Base-by-base conservation (phyloP, 148 eudicot genomes). In the Camellia sinensis region DNA sequence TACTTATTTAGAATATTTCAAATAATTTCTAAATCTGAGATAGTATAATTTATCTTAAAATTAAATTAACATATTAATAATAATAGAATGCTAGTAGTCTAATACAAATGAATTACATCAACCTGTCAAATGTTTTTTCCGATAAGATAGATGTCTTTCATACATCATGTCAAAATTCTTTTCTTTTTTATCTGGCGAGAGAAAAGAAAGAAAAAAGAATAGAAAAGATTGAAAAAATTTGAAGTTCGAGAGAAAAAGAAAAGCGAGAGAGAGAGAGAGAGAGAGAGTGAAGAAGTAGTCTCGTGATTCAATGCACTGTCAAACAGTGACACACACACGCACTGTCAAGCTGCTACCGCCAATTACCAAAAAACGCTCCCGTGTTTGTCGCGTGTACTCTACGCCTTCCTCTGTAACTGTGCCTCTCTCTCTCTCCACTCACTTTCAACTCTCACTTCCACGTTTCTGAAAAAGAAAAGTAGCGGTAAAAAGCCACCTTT, bases 331-430 rank as follows among this genome's bases (percentile, higher is more conserved):
- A 29, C 37, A 29, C 37, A 29, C 37, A 29, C 37, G 37, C 37
- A 67, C 50, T 43, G 43, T 12, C 29, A 1, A 18, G 19, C 22
- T 50, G 64, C 86, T 77, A 4, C 63, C 84, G 57, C 60, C 40
- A n/a, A 8, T 54, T 67, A 17, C 41, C 64, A 40, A 22, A 79
- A 9, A 18, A 19, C 45, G 64, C 86, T 77, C 63, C 84, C 84
- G 83, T 78, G 75, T 84, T 81, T 77, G 69, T 81, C 86, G 84
- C 86, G 84, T 84, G 81, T 53, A 81, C 86, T 71, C 83, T 65
- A 73, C 82, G 54, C 69, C 79, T 74, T 8, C 53, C 78, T 70
- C 74, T 18, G 15, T 1, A 41, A 65, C 73, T 43, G 66, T 69
- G 74, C 74, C 56, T 10, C 80, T 44, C 76, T 14, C 75, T 11